phyloP scores from a whole-genome alignment of 331 rosid species.

The Quercus lobata region DNA sequence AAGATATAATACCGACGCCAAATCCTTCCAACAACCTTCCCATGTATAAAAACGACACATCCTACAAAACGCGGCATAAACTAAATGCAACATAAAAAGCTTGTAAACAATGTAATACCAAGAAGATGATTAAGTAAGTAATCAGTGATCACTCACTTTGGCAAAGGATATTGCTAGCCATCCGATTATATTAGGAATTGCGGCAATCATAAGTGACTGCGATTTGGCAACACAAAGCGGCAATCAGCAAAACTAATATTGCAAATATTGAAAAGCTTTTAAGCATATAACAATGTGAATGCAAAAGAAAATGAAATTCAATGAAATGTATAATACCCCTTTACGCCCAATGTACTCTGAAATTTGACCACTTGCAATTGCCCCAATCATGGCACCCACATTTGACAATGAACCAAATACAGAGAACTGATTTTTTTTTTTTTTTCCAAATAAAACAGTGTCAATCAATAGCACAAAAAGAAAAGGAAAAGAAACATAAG shows the following conservation, averaged over 20 bases:
- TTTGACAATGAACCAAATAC: conserved; percentile 76
- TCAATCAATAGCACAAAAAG: background rate
- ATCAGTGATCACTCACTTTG: conserved; percentile 41
- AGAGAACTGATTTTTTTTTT: conserved; percentile 42
- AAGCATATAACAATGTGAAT: background rate
- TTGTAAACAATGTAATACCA: background rate
- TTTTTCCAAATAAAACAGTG: background rate
- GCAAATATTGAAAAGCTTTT: background rate
- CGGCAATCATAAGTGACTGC: conserved; percentile 87
- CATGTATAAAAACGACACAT: conserved; percentile 73
- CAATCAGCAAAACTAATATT: background rate
- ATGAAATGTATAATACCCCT: conserved; percentile 50
- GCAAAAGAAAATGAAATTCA: background rate
- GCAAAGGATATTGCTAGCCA: conserved; percentile 92
- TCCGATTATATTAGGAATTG: conserved; percentile 80
- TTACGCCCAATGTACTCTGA: conserved; percentile 78
- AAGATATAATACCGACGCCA: conserved; percentile 90
- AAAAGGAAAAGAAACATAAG: background rate
- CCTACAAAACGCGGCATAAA: conserved; percentile 35
- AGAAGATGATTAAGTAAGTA: background rate
- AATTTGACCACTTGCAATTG: conserved; percentile 82
- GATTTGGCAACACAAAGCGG: conserved; percentile 26
- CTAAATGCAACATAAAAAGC: background rate
- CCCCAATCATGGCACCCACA: conserved; percentile 93
- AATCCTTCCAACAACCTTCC: conserved; percentile 89